These are phyloP conservation scores for Starmerella asiatica DNA, from an alignment of 805 yeast species.

Conservation along the genomic window DNA sequence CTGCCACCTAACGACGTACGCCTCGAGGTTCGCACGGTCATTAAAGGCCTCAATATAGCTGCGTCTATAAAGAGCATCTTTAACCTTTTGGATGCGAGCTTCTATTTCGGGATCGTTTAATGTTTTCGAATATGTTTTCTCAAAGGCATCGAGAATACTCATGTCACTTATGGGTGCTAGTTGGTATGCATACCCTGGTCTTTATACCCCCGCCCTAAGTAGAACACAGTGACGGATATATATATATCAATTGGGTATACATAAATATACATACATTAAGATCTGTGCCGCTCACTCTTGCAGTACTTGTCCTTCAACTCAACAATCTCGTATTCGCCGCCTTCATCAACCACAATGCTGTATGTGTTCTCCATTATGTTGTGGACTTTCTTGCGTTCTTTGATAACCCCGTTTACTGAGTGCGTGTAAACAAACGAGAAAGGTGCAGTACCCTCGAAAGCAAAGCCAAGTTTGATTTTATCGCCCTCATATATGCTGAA, in stretches of 20 bases:
- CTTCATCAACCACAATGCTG: constrained; percentile 62
- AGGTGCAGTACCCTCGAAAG: constrained; percentile 81
- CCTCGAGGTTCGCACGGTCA: constrained; percentile 47
- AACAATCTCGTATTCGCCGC: constrained; percentile 89
- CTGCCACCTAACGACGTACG: constrained; percentile 76
- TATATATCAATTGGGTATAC: not conserved
- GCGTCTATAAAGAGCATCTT: constrained; percentile 53
- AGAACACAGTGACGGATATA: too few species aligned
- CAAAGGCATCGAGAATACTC: constrained; percentile 23
- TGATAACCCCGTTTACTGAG: constrained; percentile 36
- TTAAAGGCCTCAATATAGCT: constrained; percentile 61
- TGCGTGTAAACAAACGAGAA: constrained; percentile 75
- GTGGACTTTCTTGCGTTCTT: constrained; percentile 42
- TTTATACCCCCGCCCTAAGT: too few species aligned
- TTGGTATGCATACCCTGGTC: not conserved
- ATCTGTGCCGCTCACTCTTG: constrained; percentile 16
- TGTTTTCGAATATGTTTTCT: constrained; percentile 20
- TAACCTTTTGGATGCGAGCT: constrained; percentile 50
- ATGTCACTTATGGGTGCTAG: too few species aligned
- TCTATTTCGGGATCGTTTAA: constrained; percentile 23
- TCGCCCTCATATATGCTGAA: constrained; percentile 92
- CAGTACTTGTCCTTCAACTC: constrained; percentile 81
- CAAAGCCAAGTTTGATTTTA: constrained; percentile 71
- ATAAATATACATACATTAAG: not conserved
- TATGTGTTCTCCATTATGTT: constrained; percentile 59